A percentile compares a stretch with the other conserved stretches of the same genome.
Conservation (phyloP, 2,329 filamentous ascomycete genomes). For the Escovopsis sp. region DNA sequence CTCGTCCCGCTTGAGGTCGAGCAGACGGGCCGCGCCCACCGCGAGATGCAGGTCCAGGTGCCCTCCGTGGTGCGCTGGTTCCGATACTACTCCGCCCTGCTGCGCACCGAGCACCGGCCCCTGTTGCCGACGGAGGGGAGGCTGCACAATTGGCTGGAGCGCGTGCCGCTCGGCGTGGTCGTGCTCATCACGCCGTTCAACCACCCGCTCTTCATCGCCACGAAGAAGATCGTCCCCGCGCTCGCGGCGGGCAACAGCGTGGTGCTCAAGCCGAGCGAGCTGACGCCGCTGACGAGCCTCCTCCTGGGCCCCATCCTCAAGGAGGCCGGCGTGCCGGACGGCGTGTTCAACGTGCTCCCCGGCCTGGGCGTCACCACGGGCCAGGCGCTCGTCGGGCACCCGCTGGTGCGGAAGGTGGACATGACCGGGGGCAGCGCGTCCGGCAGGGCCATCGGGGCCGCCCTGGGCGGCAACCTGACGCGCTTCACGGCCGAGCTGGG, state of each 20-base stretch:
- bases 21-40: constrained; percentile 53
- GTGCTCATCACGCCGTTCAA: constrained; percentile 44
- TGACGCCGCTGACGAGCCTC: constrained; percentile 47
- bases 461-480: constrained; percentile 51
- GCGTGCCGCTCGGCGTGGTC: constrained; percentile 42
- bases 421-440: constrained; percentile 64
- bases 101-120: constrained; percentile 51
- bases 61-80: constrained; percentile 54
- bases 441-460: constrained; percentile 51
- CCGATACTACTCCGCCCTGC: constrained; percentile 52
- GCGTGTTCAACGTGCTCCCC: constrained; percentile 49
- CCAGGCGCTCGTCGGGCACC: constrained; percentile 36
- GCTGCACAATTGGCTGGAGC: constrained; percentile 40
- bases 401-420: constrained; percentile 48
- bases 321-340: constrained; percentile 54
- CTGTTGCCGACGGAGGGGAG: constrained; percentile 51
- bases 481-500: constrained; percentile 58
- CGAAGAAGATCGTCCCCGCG: constrained; percentile 46
- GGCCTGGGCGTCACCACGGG: constrained; percentile 40
- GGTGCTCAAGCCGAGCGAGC: constrained; percentile 47
- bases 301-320: constrained; percentile 44
- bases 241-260: constrained; percentile 45
- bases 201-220: constrained; percentile 41
- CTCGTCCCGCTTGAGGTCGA: constrained; percentile 49
- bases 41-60: constrained; percentile 58